A percentile compares a stretch with the other conserved stretches of the same genome.
These are phyloP conservation scores for Fusarium nisikadoi DNA, from an alignment of 2,329 filamentous ascomycete genomes.

Conservation along the genomic window DNA sequence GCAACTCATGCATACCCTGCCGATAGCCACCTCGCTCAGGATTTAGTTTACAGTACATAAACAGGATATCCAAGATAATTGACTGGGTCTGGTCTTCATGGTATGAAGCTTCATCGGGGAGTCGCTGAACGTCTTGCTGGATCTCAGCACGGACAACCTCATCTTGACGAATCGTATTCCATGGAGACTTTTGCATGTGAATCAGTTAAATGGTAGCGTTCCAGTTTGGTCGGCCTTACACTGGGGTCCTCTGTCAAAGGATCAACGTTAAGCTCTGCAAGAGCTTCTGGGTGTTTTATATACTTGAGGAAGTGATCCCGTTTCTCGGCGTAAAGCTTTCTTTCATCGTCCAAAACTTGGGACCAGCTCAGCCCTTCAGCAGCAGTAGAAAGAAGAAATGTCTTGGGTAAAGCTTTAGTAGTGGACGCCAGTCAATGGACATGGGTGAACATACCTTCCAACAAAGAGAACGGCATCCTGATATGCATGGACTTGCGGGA, in stretches of 20 bases:
- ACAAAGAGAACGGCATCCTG: slow-evolving; percentile 84
- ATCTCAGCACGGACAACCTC: slow-evolving; percentile 89
- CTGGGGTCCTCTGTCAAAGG: slow-evolving; percentile 84
- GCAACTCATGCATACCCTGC: slow-evolving; percentile 98
- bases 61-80: slow-evolving; percentile 88
- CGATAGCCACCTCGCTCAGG: slow-evolving; percentile 87
- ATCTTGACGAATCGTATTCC: slow-evolving; percentile 87
- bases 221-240: slow-evolving; percentile 50
- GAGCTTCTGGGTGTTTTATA: slow-evolving; percentile 84
- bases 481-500: slow-evolving; percentile 70
- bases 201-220: slow-evolving; percentile 14
- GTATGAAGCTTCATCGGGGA: slow-evolving; percentile 93
- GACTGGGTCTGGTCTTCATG: slow-evolving; percentile 81
- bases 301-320: slow-evolving; percentile 81
- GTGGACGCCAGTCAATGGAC: not conserved
- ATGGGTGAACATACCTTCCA: slow-evolving; percentile 77
- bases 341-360: slow-evolving; percentile 71
- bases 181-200: slow-evolving; percentile 76
- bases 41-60: slow-evolving; percentile 94
- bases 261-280: slow-evolving; percentile 76
- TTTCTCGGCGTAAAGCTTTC: slow-evolving; percentile 78
- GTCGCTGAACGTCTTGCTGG: slow-evolving; percentile 90
- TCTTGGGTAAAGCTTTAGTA: slow-evolving; percentile 57
- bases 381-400: slow-evolving; percentile 81
- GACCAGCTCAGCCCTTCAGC: slow-evolving; percentile 75